Base-by-base conservation (phyloP, 768 basidiomycete genomes). In the Ramaria rubella region DNA sequence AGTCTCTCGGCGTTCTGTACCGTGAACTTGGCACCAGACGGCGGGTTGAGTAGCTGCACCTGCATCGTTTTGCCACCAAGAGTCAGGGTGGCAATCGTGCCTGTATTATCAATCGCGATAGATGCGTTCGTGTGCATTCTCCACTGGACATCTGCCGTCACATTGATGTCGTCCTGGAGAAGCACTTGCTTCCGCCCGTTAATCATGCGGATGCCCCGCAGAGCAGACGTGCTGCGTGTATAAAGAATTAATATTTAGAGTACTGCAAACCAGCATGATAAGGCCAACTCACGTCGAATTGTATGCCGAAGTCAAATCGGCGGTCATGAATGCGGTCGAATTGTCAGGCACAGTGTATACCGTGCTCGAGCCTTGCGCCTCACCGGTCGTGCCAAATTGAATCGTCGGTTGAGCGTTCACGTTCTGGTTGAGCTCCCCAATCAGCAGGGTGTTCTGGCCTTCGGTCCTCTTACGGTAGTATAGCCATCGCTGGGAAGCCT, bases 401-500 rank as follows among this genome's bases (percentile, higher is more conserved):
- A 73, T 66, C 8, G 73, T 81, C 0, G 92, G 87, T 4, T 79
- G 75, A 19, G 80, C 81, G 17, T 73, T 68, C 45, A 96, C 90
- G 58, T 84, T 78, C 72, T 99, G 96, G 73, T 98, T 97, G 30
- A 71, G 67, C 59, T 75, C 73, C 62, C 79, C 79, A 61, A 97
- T 77, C 52, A 94, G 65, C 60, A 99, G 77, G 5, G 93, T 94
- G 75, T 98, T 99, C 75, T 99, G 96, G 2, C 96, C 96, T 71
- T 95, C 92, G 4, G 95, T 96, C 73, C 85, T 83, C 78, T 94
- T 98, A 67, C 94, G 81, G 77, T 96, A 99, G 74, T 96, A 98
- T 60, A 80, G 64, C 94, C 94, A 98, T 54, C 95, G 79, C 23
- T 73, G 68, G 46, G 83, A 78, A 58, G 75, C 72, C 68, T 95